These are phyloP conservation scores for Colletotrichum liaoningense DNA, from an alignment of 2,329 filamentous ascomycete species.

Conservation along the genomic window DNA sequence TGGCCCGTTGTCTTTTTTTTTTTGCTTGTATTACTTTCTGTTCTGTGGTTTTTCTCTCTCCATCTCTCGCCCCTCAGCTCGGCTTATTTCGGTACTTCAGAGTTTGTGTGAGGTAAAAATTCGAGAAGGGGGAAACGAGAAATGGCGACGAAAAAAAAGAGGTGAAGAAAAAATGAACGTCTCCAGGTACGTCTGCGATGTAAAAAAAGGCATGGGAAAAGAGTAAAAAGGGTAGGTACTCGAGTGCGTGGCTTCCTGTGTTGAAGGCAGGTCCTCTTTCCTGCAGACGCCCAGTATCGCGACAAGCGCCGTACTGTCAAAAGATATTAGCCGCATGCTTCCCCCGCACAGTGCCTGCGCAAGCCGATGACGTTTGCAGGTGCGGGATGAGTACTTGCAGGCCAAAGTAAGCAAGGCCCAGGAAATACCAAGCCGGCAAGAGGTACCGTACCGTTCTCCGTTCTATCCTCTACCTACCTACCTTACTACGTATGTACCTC, in stretches of 20 bases:
- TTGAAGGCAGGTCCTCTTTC: constrained; percentile 3
- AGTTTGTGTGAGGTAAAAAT: background rate
- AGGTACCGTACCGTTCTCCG: constrained; percentile 20
- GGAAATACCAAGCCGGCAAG: constrained; percentile 26
- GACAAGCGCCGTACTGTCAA: constrained; percentile 31
- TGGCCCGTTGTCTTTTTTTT: background rate
- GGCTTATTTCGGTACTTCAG: constrained; percentile 24
- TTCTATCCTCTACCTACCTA: background rate
- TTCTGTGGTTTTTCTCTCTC: background rate
- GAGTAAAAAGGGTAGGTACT: background rate
- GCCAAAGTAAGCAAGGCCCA: background rate
- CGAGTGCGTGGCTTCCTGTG: background rate
- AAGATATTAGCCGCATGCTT: background rate
- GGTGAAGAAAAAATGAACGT: background rate
- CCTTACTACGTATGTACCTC: too few species aligned
- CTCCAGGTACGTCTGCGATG: background rate
- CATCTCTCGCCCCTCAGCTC: constrained; percentile 8
- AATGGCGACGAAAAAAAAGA: background rate
- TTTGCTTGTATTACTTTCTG: background rate
- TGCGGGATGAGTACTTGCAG: constrained; percentile 18
- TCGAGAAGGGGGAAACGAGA: background rate
- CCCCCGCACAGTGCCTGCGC: constrained; percentile 28
- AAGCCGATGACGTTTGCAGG: constrained; percentile 28
- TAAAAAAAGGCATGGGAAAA: background rate
- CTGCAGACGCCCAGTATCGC: constrained; percentile 30